Percentiles rank a stretch among this genome's conserved stretches.
These are phyloP conservation scores for Aspergillus piperis DNA, from an alignment of 2,329 filamentous ascomycete genomes.

Conservation along the genomic window DNA sequence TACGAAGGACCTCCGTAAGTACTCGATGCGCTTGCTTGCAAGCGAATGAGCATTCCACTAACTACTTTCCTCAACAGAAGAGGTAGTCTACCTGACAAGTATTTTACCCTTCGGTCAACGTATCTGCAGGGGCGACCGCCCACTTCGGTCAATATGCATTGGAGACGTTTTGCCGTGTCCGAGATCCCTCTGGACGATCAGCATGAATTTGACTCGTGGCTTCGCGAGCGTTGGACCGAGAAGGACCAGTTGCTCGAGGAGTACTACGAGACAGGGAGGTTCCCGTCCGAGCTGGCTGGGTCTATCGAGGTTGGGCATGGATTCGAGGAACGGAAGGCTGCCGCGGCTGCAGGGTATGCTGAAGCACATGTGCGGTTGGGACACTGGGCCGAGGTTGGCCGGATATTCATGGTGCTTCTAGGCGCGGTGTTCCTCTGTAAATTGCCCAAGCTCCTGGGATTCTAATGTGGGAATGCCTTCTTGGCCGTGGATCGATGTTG, in stretches of 20 bases:
- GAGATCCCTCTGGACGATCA: constrained; percentile 78
- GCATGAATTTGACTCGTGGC: constrained; percentile 78
- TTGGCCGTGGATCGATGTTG: not conserved
- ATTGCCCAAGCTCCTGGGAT: constrained; percentile 27
- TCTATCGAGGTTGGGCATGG: constrained; percentile 50
- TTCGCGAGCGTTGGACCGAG: constrained; percentile 83
- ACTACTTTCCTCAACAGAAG: constrained; percentile 52
- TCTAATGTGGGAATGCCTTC: constrained; percentile 13
- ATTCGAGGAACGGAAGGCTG: constrained; percentile 31
- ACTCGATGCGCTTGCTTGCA: not conserved
- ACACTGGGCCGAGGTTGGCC: constrained; percentile 46
- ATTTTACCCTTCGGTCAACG: constrained; percentile 82
- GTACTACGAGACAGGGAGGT: constrained; percentile 74
- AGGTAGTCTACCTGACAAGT: constrained; percentile 83
- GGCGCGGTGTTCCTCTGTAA: constrained; percentile 38
- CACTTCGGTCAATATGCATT: constrained; percentile 95
- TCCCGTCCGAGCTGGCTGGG: constrained; percentile 68
- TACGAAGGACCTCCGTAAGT: constrained; percentile 93
- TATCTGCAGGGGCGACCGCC: constrained; percentile 87
- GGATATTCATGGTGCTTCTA: constrained; percentile 46
- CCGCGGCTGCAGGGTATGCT: constrained; percentile 42
- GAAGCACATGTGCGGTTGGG: constrained; percentile 46
- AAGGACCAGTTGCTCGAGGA: constrained; percentile 88
- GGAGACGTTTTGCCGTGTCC: constrained; percentile 78
- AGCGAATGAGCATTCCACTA: constrained; percentile 2